phyloP scores from a whole-genome alignment of 1,284 basidiomycete species.

The Ganoderma lucidum region DNA sequence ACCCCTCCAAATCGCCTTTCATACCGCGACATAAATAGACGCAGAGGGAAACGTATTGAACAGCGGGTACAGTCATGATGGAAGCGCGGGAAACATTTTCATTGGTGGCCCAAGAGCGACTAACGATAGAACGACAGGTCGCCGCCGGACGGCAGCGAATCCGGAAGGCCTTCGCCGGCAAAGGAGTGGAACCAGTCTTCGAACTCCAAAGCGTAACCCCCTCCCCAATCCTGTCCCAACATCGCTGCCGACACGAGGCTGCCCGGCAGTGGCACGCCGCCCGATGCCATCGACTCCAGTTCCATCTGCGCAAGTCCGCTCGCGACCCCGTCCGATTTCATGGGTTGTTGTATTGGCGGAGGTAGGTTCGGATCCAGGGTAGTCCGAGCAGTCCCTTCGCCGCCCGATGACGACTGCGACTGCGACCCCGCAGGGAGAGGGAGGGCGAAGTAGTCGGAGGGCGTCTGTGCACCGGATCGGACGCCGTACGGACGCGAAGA shows the following conservation, averaged over 20 bases:
- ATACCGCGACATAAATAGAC: background rate
- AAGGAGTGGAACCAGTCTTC: background rate
- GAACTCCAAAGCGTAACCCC: background rate
- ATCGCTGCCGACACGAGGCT: constrained; percentile 1
- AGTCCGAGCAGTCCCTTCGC: no score
- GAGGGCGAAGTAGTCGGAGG: constrained; percentile 18
- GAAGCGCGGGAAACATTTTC: background rate
- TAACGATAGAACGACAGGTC: constrained; percentile 4
- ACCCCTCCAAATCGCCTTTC: background rate
- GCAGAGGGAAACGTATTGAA: background rate
- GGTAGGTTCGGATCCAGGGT: background rate
- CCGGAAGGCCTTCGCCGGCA: background rate
- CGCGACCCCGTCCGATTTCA: background rate
- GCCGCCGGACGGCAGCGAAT: constrained; percentile 4
- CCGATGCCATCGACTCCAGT: background rate
- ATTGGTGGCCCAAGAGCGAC: background rate
- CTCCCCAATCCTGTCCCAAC: constrained; percentile 6
- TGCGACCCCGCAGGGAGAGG: background rate
- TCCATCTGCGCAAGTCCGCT: constrained; percentile 1
- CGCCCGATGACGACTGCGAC: background rate
- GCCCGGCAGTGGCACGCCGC: background rate
- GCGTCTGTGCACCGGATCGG: constrained; percentile 15
- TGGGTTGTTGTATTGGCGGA: background rate
- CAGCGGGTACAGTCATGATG: background rate
- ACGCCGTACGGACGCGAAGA: constrained; percentile 1